phyloP scores from a whole-genome alignment of 257 asterid genomes.

The Anisodus acutangulus region DNA sequence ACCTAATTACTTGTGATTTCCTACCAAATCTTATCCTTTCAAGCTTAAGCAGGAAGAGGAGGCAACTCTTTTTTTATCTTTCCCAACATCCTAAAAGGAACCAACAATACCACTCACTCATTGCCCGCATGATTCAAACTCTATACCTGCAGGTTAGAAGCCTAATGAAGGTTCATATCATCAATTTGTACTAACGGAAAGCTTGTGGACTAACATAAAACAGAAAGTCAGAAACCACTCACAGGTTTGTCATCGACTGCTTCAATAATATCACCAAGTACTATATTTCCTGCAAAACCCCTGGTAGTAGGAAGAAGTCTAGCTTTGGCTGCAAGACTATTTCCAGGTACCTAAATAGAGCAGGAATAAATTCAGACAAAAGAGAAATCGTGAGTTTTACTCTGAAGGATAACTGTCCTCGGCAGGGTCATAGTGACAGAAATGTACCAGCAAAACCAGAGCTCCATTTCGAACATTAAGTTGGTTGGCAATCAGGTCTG shows the following conservation, averaged over 20 bases:
- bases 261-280: conserved; percentile 81
- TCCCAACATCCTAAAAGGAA: background rate
- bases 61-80: background rate
- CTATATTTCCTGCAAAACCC: conserved; percentile 89
- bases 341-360: conserved; percentile 66
- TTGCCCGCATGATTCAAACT: background rate
- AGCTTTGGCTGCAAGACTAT: conserved; percentile 76
- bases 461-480: conserved; percentile 96
- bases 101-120: background rate
- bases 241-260: conserved; percentile 77
- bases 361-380: conserved; percentile 10
- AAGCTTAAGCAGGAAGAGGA: background rate
- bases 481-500: conserved; percentile 81
- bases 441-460: conserved; percentile 66
- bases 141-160: background rate
- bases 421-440: conserved; percentile 25
- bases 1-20: background rate
- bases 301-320: conserved; percentile 79
- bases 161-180: background rate
- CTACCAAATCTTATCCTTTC: background rate
- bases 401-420: background rate
- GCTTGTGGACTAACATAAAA: too few species aligned
- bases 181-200: background rate
- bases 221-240: conserved; percentile 37
- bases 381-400: background rate